Percentiles rank a stretch among this genome's conserved stretches.
Conservation (phyloP, 768 basidiomycete genomes). For the Lactarius indigo region DNA sequence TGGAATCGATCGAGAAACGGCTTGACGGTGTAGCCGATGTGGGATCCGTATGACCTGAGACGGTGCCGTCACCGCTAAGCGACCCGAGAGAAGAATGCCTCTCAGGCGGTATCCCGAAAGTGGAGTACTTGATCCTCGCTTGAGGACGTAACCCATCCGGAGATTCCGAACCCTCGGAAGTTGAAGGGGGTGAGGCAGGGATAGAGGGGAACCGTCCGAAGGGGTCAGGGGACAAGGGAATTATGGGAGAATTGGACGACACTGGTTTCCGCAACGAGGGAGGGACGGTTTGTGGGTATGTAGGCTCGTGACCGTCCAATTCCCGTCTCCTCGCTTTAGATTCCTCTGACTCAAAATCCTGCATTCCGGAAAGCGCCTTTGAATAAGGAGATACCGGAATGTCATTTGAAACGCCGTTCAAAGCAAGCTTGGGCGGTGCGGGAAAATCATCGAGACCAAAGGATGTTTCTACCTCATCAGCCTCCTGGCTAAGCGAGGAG, state of each 20-base stretch:
- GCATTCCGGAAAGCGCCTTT: constrained; percentile 32
- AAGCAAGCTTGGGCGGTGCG: constrained; percentile 58
- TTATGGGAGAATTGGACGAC: constrained; percentile 52
- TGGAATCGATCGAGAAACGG: constrained; percentile 76
- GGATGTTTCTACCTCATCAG: constrained; percentile 7
- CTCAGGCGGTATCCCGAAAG: constrained; percentile 13
- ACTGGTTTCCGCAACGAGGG: constrained; percentile 30
- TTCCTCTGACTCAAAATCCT: constrained; percentile 43
- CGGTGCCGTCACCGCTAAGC: constrained; percentile 1
- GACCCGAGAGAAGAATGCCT: not conserved
- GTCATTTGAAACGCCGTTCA: constrained; percentile 66
- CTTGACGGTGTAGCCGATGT: constrained; percentile 31
- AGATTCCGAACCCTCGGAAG: constrained; percentile 8
- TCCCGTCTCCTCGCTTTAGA: constrained; percentile 42
- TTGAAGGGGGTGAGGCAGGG: constrained; percentile 2
- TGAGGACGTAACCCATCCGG: not conserved
- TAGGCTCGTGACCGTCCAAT: constrained; percentile 47
- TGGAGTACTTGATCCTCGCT: constrained; percentile 8
- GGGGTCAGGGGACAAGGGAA: constrained; percentile 82
- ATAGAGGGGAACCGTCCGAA: constrained; percentile 68
- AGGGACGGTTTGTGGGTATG: constrained; percentile 43
- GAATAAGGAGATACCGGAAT: constrained; percentile 45
- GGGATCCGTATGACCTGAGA: constrained; percentile 5
- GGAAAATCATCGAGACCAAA: constrained; percentile 35
- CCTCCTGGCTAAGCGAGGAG: constrained; percentile 31